Evolutionary conservation across 2,329 filamentous ascomycete species (phyloP).

Genomic region (Botrytis fabae): DNA sequence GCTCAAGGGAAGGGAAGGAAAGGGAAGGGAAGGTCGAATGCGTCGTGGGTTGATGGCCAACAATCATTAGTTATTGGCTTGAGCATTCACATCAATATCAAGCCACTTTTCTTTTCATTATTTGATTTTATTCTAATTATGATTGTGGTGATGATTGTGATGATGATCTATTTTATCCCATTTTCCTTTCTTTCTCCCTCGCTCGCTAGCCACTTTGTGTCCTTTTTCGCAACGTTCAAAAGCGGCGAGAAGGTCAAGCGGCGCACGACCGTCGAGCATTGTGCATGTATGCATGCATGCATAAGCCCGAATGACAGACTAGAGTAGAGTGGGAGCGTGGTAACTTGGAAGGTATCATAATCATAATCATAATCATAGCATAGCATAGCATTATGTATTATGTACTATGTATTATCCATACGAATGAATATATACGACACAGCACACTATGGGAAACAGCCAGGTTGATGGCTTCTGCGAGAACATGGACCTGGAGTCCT

Average conservation of each 20-base stretch:
- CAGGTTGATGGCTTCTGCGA: conserved; percentile 5
- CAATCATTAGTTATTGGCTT: conserved; percentile 2
- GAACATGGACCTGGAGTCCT: background rate
- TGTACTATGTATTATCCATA: conserved; percentile 15
- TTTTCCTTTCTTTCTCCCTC: background rate
- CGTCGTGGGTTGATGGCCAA: background rate
- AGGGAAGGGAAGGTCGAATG: background rate
- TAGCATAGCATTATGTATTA: background rate
- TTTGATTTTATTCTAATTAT: background rate
- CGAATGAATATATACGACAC: conserved; percentile 18
- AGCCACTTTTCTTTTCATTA: conserved; percentile 3
- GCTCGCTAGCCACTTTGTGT: background rate
- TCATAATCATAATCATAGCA: conserved; percentile 21
- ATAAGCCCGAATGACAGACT: conserved; percentile 34
- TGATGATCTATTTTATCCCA: conserved; percentile 5
- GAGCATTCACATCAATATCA: background rate
- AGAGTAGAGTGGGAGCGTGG: conserved; percentile 1
- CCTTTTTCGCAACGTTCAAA: background rate
- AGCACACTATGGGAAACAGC: conserved; percentile 5
- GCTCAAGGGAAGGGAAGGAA: background rate
- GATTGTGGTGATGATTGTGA: background rate
- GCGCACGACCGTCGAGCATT: conserved; percentile 21
- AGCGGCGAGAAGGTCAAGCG: conserved; percentile 14
- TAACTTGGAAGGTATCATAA: conserved; percentile 13
- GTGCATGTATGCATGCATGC: conserved; percentile 29